Conservation (phyloP, 345 rosid genomes). For the Euphorbia pulcherrima region DNA sequence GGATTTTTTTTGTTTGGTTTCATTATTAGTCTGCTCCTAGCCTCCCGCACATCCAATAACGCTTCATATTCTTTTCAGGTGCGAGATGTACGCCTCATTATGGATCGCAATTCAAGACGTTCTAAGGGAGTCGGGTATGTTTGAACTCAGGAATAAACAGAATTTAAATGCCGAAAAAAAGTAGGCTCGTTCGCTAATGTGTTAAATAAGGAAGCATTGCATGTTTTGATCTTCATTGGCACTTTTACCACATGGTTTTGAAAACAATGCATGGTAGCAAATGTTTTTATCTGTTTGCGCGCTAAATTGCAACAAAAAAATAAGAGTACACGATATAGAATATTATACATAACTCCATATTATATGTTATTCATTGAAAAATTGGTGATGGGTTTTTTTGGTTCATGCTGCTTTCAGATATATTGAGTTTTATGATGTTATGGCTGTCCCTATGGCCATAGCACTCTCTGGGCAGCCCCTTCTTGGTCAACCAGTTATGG, state of each 20-base stretch:
- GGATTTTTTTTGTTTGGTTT: neutral
- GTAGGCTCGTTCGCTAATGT: neutral
- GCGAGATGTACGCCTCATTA: slow-evolving; percentile 90
- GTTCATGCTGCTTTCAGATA: slow-evolving; percentile 49
- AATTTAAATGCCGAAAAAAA: neutral
- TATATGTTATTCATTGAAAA: neutral
- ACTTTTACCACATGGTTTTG: neutral
- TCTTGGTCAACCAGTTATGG: slow-evolving; percentile 95
- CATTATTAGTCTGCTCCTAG: slow-evolving; percentile 1
- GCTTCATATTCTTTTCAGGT: slow-evolving; percentile 51
- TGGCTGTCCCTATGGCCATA: slow-evolving; percentile 99
- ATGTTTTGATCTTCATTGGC: neutral
- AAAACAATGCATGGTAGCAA: neutral
- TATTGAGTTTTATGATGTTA: slow-evolving; percentile 89
- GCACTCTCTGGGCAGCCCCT: slow-evolving; percentile 98
- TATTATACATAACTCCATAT: no score
- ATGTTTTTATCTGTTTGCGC: neutral
- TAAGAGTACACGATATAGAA: neutral
- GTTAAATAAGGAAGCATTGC: no score
- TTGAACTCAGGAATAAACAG: neutral
- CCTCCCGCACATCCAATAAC: slow-evolving; percentile 2
- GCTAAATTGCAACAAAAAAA: neutral
- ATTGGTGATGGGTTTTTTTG: neutral
- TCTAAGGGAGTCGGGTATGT: slow-evolving; percentile 94
- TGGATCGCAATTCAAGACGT: slow-evolving; percentile 96